Percentiles rank a stretch among this genome's conserved stretches.
Conservation (phyloP, 805 yeast genomes). For the Blastobotrys parvus region DNA sequence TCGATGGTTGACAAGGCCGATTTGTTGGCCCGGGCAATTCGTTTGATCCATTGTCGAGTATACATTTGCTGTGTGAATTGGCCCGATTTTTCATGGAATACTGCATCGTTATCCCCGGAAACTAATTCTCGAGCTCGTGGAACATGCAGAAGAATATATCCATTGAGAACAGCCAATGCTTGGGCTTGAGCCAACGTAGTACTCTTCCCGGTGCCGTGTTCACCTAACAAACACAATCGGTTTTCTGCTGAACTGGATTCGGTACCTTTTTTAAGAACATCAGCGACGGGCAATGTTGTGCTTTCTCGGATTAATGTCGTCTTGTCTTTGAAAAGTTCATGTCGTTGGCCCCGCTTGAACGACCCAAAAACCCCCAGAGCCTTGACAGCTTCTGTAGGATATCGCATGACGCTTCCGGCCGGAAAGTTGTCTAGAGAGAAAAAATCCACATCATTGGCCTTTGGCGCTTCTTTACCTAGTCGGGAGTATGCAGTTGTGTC, state of each 20-base stretch:
- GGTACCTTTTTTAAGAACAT: constrained; percentile 32
- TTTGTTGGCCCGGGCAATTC: constrained; percentile 41
- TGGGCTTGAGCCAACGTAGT: constrained; percentile 63
- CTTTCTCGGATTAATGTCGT: constrained; percentile 48
- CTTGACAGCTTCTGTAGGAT: constrained; percentile 34
- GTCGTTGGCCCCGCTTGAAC: constrained; percentile 59
- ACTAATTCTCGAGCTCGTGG: constrained; percentile 52
- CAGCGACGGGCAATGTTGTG: constrained; percentile 38
- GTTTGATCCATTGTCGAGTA: constrained; percentile 49
- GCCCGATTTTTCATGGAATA: constrained; percentile 39
- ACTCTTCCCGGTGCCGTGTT: constrained; percentile 73
- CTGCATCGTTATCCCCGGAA: constrained; percentile 69
- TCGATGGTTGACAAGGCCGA: constrained; percentile 31
- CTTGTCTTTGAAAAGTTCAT: constrained; percentile 57
- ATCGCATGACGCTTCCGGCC: constrained; percentile 23
- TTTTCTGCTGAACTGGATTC: constrained; percentile 31
- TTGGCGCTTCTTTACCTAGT: constrained; percentile 7
- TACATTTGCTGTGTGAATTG: constrained; percentile 74
- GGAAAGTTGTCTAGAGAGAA: constrained; percentile 3
- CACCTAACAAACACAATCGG: constrained; percentile 55
- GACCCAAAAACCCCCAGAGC: constrained; percentile 48
- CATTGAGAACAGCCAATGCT: constrained; percentile 39
- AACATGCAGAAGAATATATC: constrained; percentile 48
- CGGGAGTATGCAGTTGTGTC: constrained; percentile 12
- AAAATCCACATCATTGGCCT: constrained; percentile 2